Conservation (phyloP, 768 basidiomycete species). For the Phlegmacium glaucopus region DNA sequence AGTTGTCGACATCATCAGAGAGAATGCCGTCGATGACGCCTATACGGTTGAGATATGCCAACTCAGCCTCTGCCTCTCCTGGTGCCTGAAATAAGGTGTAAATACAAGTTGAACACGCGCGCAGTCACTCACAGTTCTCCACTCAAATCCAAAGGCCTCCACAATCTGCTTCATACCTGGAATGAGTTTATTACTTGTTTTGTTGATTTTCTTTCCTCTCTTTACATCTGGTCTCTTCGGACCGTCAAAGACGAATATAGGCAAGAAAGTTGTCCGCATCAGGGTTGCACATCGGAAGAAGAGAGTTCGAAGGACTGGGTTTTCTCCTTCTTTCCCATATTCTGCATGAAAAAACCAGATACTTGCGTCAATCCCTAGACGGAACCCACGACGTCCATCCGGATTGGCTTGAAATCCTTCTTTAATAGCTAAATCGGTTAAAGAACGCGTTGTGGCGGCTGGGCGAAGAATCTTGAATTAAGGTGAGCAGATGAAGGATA, state of each 20-base stretch:
- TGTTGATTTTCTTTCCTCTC: constrained; percentile 68
- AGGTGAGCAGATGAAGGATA: neutral
- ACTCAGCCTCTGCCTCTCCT: constrained; percentile 92
- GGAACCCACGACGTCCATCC: constrained; percentile 64
- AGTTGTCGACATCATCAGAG: constrained; percentile 92
- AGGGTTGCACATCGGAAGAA: constrained; percentile 86
- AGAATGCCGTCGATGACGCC: constrained; percentile 86
- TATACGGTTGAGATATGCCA: constrained; percentile 79
- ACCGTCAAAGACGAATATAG: constrained; percentile 92
- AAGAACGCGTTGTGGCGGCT: constrained; percentile 65
- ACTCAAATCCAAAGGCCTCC: constrained; percentile 78
- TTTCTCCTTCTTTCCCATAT: constrained; percentile 76
- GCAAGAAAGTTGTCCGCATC: constrained; percentile 74
- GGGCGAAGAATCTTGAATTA: constrained; percentile 57
- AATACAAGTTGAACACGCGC: constrained; percentile 6
- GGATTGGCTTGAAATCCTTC: constrained; percentile 74
- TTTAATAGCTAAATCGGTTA: constrained; percentile 70
- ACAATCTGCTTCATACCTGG: constrained; percentile 78
- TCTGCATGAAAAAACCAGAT: constrained; percentile 84
- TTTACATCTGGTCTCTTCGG: constrained; percentile 80
- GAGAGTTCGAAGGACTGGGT: constrained; percentile 76
- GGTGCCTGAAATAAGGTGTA: constrained; percentile 58
- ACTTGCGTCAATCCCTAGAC: constrained; percentile 85
- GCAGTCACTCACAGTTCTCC: constrained; percentile 50
- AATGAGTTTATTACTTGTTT: constrained; percentile 59